Conservation (phyloP, 2,329 filamentous ascomycete species). For the Aspergillus pseudoglaucus region DNA sequence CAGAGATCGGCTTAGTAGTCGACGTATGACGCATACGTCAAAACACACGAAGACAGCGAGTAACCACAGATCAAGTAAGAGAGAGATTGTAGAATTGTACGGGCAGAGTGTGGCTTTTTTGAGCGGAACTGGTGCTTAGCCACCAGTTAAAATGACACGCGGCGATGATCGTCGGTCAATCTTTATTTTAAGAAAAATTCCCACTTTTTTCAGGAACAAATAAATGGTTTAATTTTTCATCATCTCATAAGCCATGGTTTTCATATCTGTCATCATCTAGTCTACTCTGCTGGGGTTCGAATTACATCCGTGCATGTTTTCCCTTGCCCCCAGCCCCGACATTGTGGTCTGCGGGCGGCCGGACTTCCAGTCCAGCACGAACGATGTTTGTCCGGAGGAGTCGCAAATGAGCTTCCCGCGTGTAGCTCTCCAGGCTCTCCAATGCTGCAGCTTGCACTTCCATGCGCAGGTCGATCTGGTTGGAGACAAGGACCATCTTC, state of each 20-base stretch:
- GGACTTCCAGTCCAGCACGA: constrained; percentile 68
- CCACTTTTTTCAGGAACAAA: too few relatives aligned
- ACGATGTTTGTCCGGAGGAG: constrained; percentile 71
- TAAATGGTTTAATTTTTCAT: constrained; percentile 6
- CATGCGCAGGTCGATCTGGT: constrained; percentile 58
- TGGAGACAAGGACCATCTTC: constrained; percentile 69
- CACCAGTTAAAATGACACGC: too few relatives aligned
- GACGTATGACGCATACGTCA: too few relatives aligned
- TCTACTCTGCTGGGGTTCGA: not conserved
- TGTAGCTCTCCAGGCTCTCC: constrained; percentile 62
- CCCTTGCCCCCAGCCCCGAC: not conserved
- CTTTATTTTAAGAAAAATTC: too few relatives aligned
- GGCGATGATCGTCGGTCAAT: too few relatives aligned
- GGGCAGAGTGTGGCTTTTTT: too few relatives aligned
- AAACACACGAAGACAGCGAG: too few relatives aligned
- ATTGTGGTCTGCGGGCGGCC: constrained; percentile 20
- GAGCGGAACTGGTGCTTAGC: too few relatives aligned
- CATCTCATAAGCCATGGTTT: not conserved
- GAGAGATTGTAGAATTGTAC: too few relatives aligned
- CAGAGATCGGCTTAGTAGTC: too few relatives aligned
- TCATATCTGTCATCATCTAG: not conserved
- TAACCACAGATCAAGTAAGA: too few relatives aligned
- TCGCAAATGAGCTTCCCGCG: constrained; percentile 67
- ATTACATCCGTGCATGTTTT: not conserved
- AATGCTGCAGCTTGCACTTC: constrained; percentile 66